Conservation (phyloP, 495 filamentous ascomycete species). For the Trichoderma parareesei region DNA sequence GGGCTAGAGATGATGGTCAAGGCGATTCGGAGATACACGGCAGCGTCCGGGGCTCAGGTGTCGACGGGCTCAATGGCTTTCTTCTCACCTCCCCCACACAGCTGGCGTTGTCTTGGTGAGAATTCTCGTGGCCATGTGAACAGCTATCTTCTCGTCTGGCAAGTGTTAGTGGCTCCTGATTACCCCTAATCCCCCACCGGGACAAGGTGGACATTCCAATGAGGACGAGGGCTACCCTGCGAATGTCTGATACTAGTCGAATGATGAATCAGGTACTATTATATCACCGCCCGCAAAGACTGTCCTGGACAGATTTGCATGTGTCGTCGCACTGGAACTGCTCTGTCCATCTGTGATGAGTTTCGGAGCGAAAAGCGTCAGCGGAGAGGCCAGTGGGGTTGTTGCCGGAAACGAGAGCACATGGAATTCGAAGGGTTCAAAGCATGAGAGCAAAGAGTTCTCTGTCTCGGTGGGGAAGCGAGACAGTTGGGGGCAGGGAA, state of each 20-base stretch:
- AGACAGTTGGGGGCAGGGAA: not conserved
- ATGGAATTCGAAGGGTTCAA: not conserved
- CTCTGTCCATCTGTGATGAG: too few relatives aligned
- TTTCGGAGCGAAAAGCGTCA: not conserved
- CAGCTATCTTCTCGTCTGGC: not conserved
- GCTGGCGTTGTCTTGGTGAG: not conserved
- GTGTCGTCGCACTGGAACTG: too few relatives aligned
- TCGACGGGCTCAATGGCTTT: not conserved
- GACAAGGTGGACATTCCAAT: not conserved
- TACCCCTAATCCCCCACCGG: constrained; percentile 2
- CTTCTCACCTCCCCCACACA: not conserved
- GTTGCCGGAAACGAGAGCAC: not conserved
- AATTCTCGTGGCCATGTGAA: constrained; percentile 9
- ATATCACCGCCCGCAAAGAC: too few relatives aligned
- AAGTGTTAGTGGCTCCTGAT: not conserved
- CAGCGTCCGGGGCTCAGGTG: not conserved
- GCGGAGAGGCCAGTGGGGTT: not conserved
- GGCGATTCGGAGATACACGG: not conserved
- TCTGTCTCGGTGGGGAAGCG: not conserved
- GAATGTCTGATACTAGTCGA: too few relatives aligned
- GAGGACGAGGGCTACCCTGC: not conserved
- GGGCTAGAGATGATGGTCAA: not conserved
- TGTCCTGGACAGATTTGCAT: too few relatives aligned
- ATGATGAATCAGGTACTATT: not conserved
- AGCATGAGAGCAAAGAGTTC: not conserved